Conservation (phyloP, 2,329 filamentous ascomycete species). For the Beauveria sp. region DNA sequence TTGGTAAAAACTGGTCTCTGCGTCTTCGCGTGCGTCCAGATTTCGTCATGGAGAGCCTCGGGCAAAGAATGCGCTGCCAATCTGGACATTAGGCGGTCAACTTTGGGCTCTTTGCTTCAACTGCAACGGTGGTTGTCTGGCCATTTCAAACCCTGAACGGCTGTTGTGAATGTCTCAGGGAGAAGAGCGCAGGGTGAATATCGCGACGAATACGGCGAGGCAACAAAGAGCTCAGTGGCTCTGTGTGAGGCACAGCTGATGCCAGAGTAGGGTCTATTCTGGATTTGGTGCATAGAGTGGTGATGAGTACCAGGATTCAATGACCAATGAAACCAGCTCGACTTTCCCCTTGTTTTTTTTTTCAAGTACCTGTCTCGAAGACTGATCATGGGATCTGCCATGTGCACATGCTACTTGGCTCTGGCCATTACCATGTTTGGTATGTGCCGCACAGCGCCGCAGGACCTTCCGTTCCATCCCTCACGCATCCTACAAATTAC, state of each 20-base stretch:
- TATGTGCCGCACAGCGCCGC: not conserved
- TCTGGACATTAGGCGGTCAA: not conserved
- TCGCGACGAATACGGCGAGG: not conserved
- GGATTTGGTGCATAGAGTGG: constrained; percentile 13
- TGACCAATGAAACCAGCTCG: not conserved
- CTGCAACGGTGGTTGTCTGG: not conserved
- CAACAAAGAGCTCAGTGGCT: not conserved
- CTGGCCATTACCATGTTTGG: not conserved
- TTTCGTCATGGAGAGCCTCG: not conserved
- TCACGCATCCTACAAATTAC: not conserved
- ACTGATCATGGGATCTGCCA: too few species aligned
- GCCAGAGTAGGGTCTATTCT: not conserved
- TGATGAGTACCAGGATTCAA: not conserved
- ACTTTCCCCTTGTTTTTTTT: not conserved
- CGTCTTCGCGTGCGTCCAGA: not conserved
- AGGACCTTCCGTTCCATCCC: not conserved
- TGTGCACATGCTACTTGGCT: not conserved
- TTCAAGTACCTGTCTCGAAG: not conserved
- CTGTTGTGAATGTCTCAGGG: too few species aligned
- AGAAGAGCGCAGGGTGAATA: too few species aligned
- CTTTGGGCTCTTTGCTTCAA: not conserved
- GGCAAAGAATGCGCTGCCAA: not conserved
- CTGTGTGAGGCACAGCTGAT: not conserved
- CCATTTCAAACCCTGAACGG: not conserved
- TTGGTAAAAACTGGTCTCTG: too few species aligned